Conservation (phyloP, 129 eudicot genomes). For the Tanacetum coccineum region DNA sequence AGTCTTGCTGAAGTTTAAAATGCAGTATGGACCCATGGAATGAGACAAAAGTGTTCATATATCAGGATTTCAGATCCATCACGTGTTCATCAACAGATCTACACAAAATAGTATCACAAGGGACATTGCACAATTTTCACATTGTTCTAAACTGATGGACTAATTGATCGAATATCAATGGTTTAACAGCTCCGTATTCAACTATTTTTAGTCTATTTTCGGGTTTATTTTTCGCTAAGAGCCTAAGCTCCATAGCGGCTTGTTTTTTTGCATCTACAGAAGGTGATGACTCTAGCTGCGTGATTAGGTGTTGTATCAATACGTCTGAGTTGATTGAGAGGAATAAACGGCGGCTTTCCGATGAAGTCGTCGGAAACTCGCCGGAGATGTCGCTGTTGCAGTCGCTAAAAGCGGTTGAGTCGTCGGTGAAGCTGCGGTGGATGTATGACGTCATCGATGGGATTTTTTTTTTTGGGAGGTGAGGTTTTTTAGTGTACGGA, state of each 20-base stretch:
- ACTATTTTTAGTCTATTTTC: slow-evolving; percentile 69
- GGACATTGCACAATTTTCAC: slow-evolving; percentile 22
- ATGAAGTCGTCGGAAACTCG: slow-evolving; percentile 37
- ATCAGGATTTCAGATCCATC: slow-evolving; percentile 16
- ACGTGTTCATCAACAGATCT: slow-evolving; percentile 23
- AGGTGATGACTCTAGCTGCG: slow-evolving; percentile 46
- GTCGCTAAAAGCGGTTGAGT: slow-evolving; percentile 44
- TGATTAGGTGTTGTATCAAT: slow-evolving; percentile 25
- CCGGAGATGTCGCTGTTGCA: slow-evolving; percentile 47
- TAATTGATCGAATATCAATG: too few species aligned
- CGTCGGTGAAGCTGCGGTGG: slow-evolving; percentile 41
- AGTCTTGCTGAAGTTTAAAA: too few species aligned
- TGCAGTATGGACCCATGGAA: neutral
- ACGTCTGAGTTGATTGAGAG: slow-evolving; percentile 57
- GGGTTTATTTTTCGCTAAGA: slow-evolving; percentile 73
- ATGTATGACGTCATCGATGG: slow-evolving; percentile 27
- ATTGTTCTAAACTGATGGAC: too few species aligned
- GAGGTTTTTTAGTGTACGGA: too few species aligned
- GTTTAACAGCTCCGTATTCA: slow-evolving; percentile 51
- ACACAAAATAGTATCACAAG: slow-evolving; percentile 27
- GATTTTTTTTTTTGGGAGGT: too few species aligned
- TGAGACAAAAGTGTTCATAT: neutral
- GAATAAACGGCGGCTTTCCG: slow-evolving; percentile 46
- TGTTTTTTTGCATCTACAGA: slow-evolving; percentile 56
- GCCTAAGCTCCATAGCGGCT: slow-evolving; percentile 73